These are phyloP conservation scores for Fusarium sp. DNA, from an alignment of 2,329 filamentous ascomycete species.

Conservation along the genomic window DNA sequence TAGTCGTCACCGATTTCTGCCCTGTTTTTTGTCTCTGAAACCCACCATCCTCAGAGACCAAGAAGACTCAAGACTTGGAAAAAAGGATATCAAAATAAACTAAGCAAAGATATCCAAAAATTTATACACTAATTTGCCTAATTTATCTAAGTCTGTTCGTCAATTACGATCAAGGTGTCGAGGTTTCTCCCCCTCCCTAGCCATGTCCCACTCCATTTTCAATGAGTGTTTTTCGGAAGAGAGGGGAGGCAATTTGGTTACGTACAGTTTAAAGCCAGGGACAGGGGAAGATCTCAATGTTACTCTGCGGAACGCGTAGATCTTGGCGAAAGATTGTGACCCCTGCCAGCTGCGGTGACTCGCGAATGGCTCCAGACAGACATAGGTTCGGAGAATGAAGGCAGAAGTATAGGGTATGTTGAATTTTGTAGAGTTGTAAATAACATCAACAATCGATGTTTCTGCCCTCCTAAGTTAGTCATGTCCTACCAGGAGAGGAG, in stretches of 20 bases:
- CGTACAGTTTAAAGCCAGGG: neutral
- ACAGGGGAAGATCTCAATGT: slow-evolving; percentile 16
- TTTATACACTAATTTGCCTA: too few relatives aligned
- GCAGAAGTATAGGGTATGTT: neutral
- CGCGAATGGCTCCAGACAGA: neutral
- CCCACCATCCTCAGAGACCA: too few relatives aligned
- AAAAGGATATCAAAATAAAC: too few relatives aligned
- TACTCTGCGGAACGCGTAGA: neutral
- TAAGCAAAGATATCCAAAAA: neutral
- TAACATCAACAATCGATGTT: neutral
- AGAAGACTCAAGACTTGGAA: too few relatives aligned
- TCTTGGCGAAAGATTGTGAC: slow-evolving; percentile 4
- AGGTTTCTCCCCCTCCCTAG: neutral
- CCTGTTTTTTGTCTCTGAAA: neutral
- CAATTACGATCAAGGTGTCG: neutral
- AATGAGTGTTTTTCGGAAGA: neutral
- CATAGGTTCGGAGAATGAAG: neutral
- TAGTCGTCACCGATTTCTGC: neutral
- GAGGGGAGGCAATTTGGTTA: neutral
- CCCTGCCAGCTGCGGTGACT: neutral
- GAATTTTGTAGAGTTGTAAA: neutral
- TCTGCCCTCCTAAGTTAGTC: too few relatives aligned
- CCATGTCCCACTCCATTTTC: neutral
- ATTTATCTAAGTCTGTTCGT: neutral
- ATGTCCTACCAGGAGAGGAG: too few relatives aligned